A percentile compares a stretch with the other conserved stretches of the same genome.
Conservation (phyloP, 1,139 yeast genomes). For the Debaryomycetaceae sp. region DNA sequence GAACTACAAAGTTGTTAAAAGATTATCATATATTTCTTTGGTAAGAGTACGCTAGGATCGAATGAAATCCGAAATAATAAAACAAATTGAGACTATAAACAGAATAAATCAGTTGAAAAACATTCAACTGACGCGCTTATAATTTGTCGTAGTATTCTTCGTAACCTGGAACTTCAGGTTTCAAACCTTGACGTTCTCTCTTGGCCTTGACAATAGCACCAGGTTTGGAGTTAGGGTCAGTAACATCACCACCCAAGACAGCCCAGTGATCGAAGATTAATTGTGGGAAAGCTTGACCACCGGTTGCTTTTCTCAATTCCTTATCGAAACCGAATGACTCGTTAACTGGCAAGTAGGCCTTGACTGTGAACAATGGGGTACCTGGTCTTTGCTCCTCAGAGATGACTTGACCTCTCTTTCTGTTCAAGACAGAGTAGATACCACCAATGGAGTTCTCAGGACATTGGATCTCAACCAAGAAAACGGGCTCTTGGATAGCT, state of each 20-base stretch:
- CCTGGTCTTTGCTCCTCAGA: constrained; percentile 99
- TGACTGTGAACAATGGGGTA: constrained; percentile 98
- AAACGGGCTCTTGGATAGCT: constrained; percentile 98
- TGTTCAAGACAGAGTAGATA: constrained; percentile 99
- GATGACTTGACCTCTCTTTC: constrained; percentile 99
- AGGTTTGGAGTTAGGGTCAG: constrained; percentile 90
- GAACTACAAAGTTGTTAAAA: no score
- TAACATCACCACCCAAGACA: constrained; percentile 84
- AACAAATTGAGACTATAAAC: constrained; percentile 6
- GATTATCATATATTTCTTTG: background rate
- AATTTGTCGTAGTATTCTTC: constrained; percentile 99
- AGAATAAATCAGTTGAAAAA: constrained; percentile 2
- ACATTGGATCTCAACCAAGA: constrained; percentile 99
- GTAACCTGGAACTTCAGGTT: constrained; percentile 97
- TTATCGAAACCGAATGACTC: constrained; percentile 99
- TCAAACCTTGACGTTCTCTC: constrained; percentile 97
- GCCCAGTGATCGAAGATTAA: constrained; percentile 99
- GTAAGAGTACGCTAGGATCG: background rate
- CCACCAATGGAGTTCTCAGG: constrained; percentile 99
- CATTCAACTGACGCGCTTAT: constrained; percentile 42
- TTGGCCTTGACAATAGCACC: constrained; percentile 87
- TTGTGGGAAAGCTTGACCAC: constrained; percentile 99
- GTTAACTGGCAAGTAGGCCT: constrained; percentile 99
- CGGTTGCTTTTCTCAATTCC: constrained; percentile 99
- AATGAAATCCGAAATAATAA: background rate